Conservation (phyloP, 2,329 filamentous ascomycete genomes). For the Didymella exigua region DNA sequence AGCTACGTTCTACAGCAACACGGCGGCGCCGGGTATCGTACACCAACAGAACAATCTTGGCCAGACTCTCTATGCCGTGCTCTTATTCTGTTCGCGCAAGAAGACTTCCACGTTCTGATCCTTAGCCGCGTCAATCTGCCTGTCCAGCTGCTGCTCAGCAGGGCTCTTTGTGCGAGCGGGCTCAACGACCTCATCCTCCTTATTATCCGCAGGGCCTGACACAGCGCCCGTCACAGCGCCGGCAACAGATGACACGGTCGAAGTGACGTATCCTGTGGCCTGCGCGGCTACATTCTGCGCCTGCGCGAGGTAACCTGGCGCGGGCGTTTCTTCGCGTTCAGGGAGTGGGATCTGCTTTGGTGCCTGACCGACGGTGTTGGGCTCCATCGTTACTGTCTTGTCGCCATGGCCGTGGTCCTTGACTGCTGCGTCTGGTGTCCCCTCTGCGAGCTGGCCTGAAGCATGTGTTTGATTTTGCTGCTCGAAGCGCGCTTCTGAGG, state of each 20-base stretch:
- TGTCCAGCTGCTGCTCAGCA: conserved; percentile 38
- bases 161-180: conserved; percentile 33
- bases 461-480: conserved; percentile 54
- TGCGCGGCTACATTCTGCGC: conserved; percentile 49
- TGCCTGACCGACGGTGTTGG: conserved; percentile 56
- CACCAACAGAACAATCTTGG: background rate
- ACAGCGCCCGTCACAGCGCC: conserved; percentile 36
- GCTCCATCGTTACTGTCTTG: conserved; percentile 55
- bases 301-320: conserved; percentile 50
- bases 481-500: conserved; percentile 49
- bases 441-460: conserved; percentile 48
- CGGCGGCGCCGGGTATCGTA: conserved; percentile 11
- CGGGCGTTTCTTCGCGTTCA: conserved; percentile 39
- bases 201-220: conserved; percentile 30
- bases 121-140: conserved; percentile 37
- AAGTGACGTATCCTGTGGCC: conserved; percentile 34
- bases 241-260: conserved; percentile 42
- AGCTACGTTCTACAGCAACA: background rate
- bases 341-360: conserved; percentile 53
- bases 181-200: conserved; percentile 21
- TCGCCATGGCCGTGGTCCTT: conserved; percentile 53
- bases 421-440: conserved; percentile 50
- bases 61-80: conserved; percentile 7
- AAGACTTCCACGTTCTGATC: conserved; percentile 41
- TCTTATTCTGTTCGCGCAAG: conserved; percentile 36